Evolutionary conservation across 176 grass and related monocot genomes (phyloP), one percentile per base, ranked within the genome.

Genomic region (Tillandsia leiboldiana): DNA sequence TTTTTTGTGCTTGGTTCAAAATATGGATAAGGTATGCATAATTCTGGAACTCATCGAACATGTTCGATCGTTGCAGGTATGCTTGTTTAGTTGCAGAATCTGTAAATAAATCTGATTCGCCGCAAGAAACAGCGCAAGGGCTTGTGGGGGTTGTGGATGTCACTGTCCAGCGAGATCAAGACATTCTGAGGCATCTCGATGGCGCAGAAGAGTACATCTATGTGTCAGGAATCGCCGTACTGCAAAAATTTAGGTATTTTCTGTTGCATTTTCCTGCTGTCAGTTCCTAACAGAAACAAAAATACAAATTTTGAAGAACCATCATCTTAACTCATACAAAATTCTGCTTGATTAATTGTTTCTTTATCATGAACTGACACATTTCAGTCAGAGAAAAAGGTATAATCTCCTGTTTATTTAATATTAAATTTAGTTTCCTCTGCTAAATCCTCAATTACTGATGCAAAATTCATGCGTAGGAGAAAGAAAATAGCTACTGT

Each of bases 11-110:
- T 76, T 15, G 3, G 11, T 63, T 29, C 17, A 22, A 51, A 15
- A 69, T 49, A 59, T 17, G 56, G 20, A 59, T 22, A 59, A 9
- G 10, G 9, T 5, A 59, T 8, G 20, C 10, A 59, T 70, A 17
- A 50, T 24, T 49, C 0, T 3, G 63, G 64, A 50, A 64, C 29
- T 33, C 24, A 11, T 49, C 50, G 24, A 68, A 13, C 68, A 10
- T 54, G 20, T 23, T 52, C 66, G 49, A 26, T 24, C 22, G 65
- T 17, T 28, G 51, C 80, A 96, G 92, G 76, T 96, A 91, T 20
- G 86, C 88, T 15, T 96, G 92, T 85, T 80, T 96, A 76, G 88
- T 96, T 8, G 92, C 86, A 70, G 88, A 96, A 81, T 82, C 85
- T 50, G n/a, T 28, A 11, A 75, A 75, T 49, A 58, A 52, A 53